Conservation (phyloP, 2,329 filamentous ascomycete genomes). For the Sporothrix brasiliensis region DNA sequence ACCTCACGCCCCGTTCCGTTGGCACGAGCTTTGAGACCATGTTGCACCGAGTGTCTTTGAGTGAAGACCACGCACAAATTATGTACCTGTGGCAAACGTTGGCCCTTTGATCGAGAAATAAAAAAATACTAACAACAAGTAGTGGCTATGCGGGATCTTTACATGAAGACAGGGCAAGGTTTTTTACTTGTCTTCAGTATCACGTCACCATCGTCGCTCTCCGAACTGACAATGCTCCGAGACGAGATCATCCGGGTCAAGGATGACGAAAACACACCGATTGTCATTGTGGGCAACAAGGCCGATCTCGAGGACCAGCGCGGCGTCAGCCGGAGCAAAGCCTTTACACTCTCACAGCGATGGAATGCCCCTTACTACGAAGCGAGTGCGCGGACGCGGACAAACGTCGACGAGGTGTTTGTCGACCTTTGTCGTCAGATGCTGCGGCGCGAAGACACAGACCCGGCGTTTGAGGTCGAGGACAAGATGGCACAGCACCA, state of each 20-base stretch:
- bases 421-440: conserved; percentile 82
- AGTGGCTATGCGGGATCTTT: conserved; percentile 74
- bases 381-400: conserved; percentile 77
- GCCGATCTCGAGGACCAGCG: conserved; percentile 86
- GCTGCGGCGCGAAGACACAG: conserved; percentile 68
- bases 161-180: conserved; percentile 92
- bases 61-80: not conserved
- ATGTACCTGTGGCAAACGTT: not conserved
- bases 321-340: conserved; percentile 73
- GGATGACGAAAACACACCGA: conserved; percentile 79
- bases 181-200: conserved; percentile 93
- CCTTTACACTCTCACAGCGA: conserved; percentile 80
- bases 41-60: not conserved
- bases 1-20: not conserved
- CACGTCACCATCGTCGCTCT: conserved; percentile 79
- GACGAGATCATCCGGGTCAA: conserved; percentile 93
- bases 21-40: conserved; percentile 16
- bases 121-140: conserved; percentile 2
- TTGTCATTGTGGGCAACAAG: conserved; percentile 92
- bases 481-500: conserved; percentile 48
- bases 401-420: conserved; percentile 91
- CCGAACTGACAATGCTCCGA: conserved; percentile 76
- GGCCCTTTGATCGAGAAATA: not conserved
- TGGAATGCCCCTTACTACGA: conserved; percentile 94
- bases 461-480: conserved; percentile 47